phyloP scores from a whole-genome alignment of 768 basidiomycete genomes.

The Auricularia heimuer region DNA sequence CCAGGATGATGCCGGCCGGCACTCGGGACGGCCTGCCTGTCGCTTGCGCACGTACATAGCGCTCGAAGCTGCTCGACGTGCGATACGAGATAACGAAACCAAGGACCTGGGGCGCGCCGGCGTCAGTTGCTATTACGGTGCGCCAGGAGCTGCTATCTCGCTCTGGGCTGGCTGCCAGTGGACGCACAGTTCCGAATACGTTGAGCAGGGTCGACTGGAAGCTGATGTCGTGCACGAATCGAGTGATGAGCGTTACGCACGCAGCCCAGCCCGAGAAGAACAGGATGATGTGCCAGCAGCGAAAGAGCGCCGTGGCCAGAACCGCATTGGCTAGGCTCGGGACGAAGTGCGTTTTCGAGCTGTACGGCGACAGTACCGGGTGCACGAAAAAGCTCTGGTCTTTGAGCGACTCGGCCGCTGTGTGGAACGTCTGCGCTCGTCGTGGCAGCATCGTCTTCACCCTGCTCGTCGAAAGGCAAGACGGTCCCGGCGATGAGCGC shows the following conservation, averaged over 20 bases:
- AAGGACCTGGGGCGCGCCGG: slow-evolving; percentile 43
- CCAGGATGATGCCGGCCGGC: slow-evolving; percentile 9
- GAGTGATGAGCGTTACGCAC: slow-evolving; percentile 42
- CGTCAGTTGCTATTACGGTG: slow-evolving; percentile 27
- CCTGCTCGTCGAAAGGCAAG: not conserved
- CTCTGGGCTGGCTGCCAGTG: not conserved
- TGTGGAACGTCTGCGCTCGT: slow-evolving; percentile 1
- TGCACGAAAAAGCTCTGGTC: slow-evolving; percentile 1
- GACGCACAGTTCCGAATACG: slow-evolving; percentile 35
- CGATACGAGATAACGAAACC: slow-evolving; percentile 61
- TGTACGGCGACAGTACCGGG: slow-evolving; percentile 2
- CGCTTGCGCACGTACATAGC: slow-evolving; percentile 13
- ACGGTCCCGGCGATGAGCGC: not conserved
- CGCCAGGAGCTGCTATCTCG: not conserved
- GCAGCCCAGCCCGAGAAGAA: slow-evolving; percentile 59
- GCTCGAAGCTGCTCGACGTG: slow-evolving; percentile 62
- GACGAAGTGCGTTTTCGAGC: not conserved
- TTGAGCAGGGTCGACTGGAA: slow-evolving; percentile 53
- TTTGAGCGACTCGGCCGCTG: slow-evolving; percentile 1
- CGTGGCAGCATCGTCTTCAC: not conserved
- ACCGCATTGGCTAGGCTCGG: not conserved
- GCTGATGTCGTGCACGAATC: slow-evolving; percentile 31
- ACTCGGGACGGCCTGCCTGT: not conserved
- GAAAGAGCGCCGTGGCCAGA: slow-evolving; percentile 31
- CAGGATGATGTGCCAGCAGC: slow-evolving; percentile 60